phyloP scores from a whole-genome alignment of 2,329 filamentous ascomycete genomes.

The Stagonosporopsis cucurbitacearum region DNA sequence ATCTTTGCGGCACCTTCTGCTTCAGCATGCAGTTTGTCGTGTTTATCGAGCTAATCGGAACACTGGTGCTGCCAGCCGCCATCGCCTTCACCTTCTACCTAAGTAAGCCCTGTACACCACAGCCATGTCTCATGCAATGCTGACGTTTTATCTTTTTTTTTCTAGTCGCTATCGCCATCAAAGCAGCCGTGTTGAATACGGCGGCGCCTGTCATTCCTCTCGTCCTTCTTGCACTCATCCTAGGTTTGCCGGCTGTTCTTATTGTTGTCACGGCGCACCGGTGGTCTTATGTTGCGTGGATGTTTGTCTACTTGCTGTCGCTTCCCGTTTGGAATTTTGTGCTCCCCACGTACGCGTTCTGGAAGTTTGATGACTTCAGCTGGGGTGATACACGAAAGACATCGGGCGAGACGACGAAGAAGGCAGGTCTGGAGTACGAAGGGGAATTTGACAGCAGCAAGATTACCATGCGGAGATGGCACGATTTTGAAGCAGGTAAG shows the following conservation, averaged over 20 bases:
- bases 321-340: slow-evolving; percentile 98
- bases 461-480: slow-evolving; percentile 99
- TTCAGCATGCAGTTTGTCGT: slow-evolving; percentile 99
- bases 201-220: slow-evolving; percentile 85
- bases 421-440: slow-evolving; percentile 83
- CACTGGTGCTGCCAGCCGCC: slow-evolving; percentile 90
- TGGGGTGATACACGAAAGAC: slow-evolving; percentile 99
- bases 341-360: slow-evolving; percentile 91
- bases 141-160: too few relatives aligned
- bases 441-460: slow-evolving; percentile 98
- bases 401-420: slow-evolving; percentile 85
- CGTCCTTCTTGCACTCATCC: slow-evolving; percentile 84
- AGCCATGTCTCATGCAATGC: slow-evolving; percentile 16
- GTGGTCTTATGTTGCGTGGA: slow-evolving; percentile 91
- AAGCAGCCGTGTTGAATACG: slow-evolving; percentile 62
- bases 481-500: slow-evolving; percentile 83
- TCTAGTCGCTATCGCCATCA: slow-evolving; percentile 83
- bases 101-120: slow-evolving; percentile 63
- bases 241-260: slow-evolving; percentile 89
- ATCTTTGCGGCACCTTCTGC: slow-evolving; percentile 98
- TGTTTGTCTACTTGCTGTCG: slow-evolving; percentile 92
- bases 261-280: slow-evolving; percentile 94
- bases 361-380: slow-evolving; percentile 99
- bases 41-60: slow-evolving; percentile 93
- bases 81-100: slow-evolving; percentile 98